Evolutionary conservation across 2,329 filamentous ascomycete genomes (phyloP), one percentile per base, ranked within the genome.

Genomic region (Cercospora sesami): DNA sequence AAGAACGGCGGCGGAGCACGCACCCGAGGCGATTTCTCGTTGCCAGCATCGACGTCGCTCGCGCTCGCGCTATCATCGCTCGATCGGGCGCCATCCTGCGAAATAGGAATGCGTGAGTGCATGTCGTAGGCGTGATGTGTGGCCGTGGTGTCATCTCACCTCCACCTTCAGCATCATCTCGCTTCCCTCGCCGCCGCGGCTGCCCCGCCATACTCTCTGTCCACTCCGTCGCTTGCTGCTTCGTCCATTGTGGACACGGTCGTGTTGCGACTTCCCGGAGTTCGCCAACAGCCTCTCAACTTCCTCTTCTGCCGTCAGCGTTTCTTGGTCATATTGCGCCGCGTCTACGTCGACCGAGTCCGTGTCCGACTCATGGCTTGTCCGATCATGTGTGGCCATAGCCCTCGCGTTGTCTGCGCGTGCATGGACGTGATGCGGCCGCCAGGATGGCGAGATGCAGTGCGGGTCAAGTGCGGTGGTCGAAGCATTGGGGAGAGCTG

Each of bases 141-240:
- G 53, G 53, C 53, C 14, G 45, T 51, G 21, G 16, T 10, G 12
- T 58, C 53, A 28, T 28, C 48, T 58, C 53, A 58, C 53, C 53
- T 97, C 94, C 90, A 94, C 92, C 80, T 95, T 91, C 78, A 92
- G 94, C 89, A 96, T 92, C 75, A 96, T 82, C 78, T 89, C 87
- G 42, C 90, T 89, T 5, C 28, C 67, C 72, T 92, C 88, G 76
- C 92, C 91, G 65, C 89, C 89, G 68, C 81, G 73, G 84, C 79
- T 76, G 86, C 78, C 71, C 80, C 82, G 69, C 85, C 84, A 80
- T 68, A 76, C 71, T 53, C 70, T 68, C 69, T 72, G 75, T 69
- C 76, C 63, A 66, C 57, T 36, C 53, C 72, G 71, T 74, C 72
- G 68, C 69, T 63, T 66, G 28, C 63, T 66, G 53, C 64, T 72